Conservation (phyloP, 2,329 filamentous ascomycete species). For the Alternaria conjuncta region DNA sequence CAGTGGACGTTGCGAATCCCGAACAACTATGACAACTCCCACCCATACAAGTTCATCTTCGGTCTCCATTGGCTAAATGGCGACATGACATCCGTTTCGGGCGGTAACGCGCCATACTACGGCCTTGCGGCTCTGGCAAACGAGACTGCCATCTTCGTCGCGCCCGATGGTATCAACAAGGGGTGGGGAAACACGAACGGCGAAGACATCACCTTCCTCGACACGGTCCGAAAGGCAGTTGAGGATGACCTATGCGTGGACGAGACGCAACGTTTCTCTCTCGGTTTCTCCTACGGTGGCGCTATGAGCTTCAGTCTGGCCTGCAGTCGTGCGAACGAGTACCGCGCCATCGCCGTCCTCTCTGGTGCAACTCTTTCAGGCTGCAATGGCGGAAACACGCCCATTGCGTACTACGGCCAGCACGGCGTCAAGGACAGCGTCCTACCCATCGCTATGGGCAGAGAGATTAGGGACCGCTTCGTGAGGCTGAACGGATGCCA, state of each 20-base stretch:
- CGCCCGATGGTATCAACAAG: constrained; percentile 49
- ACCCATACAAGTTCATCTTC: constrained; percentile 53
- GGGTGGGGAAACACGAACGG: constrained; percentile 55
- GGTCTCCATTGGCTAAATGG: constrained; percentile 52
- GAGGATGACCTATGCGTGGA: constrained; percentile 54
- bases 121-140: constrained; percentile 47
- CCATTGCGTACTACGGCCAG: constrained; percentile 51
- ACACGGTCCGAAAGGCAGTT: constrained; percentile 48
- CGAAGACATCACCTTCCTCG: constrained; percentile 52
- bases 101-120: constrained; percentile 46
- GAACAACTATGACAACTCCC: constrained; percentile 49
- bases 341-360: constrained; percentile 49
- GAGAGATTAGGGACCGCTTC: constrained; percentile 49
- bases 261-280: constrained; percentile 51
- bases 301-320: constrained; percentile 54
- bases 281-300: constrained; percentile 56
- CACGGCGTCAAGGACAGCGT: constrained; percentile 51
- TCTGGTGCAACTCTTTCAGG: constrained; percentile 28
- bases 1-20: constrained; percentile 37
- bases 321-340: constrained; percentile 49
- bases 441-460: constrained; percentile 44
- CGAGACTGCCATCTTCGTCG: constrained; percentile 53
- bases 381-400: constrained; percentile 45
- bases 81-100: constrained; percentile 46
- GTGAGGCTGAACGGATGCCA: constrained; percentile 49